These are phyloP conservation scores for Tephrocybe sp. DNA, from an alignment of 768 basidiomycete genomes.

Conservation along the genomic window DNA sequence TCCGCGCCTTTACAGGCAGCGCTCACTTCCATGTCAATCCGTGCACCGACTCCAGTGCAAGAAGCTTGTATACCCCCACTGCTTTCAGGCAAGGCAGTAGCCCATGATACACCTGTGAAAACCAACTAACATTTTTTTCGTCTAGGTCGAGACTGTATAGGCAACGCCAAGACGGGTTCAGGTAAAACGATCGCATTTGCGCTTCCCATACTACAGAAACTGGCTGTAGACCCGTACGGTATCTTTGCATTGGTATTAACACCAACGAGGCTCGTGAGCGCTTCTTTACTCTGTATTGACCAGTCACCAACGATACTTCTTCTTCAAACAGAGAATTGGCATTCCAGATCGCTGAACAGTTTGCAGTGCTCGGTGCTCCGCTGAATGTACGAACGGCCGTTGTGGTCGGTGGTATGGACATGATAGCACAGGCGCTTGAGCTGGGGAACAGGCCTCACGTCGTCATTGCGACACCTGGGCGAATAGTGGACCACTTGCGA, in stretches of 20 bases:
- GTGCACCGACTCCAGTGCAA: constrained; percentile 83
- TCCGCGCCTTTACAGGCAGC: constrained; percentile 58
- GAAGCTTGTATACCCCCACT: constrained; percentile 87
- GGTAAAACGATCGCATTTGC: constrained; percentile 99
- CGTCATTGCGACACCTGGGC: constrained; percentile 93
- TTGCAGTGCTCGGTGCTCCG: constrained; percentile 82
- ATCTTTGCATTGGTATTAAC: constrained; percentile 93
- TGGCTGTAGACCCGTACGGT: constrained; percentile 89
- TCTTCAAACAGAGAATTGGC: constrained; percentile 74
- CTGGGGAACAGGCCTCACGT: constrained; percentile 85
- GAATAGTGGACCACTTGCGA: constrained; percentile 86
- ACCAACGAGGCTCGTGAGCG: constrained; percentile 74
- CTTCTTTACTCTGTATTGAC: background rate
- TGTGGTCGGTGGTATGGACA: constrained; percentile 97
- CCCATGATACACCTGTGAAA: background rate
- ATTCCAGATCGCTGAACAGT: constrained; percentile 97
- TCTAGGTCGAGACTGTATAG: constrained; percentile 91
- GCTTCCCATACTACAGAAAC: constrained; percentile 86
- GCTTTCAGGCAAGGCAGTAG: constrained; percentile 55
- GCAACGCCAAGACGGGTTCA: constrained; percentile 96
- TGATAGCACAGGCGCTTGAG: constrained; percentile 91
- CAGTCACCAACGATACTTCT: background rate
- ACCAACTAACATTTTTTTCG: background rate
- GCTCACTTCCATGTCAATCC: constrained; percentile 81
- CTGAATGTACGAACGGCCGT: constrained; percentile 84